Conservation (phyloP, 345 rosid genomes). For the Populus deltoides region DNA sequence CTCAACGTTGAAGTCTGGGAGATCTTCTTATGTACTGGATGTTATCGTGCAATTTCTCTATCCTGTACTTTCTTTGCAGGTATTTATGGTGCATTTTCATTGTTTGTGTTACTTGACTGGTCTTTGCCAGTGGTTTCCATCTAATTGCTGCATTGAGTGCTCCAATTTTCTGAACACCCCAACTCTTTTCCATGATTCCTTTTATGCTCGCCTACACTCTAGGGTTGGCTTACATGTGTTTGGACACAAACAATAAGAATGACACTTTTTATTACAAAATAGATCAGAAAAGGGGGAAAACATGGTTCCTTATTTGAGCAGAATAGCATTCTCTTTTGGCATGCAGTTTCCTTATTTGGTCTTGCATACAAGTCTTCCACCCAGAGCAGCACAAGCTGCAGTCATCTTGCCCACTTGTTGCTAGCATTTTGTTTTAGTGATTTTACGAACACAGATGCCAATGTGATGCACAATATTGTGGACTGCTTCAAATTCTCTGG, state of each 20-base stretch:
- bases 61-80: conserved; percentile 92
- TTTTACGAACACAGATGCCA: background rate
- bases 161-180: background rate
- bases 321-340: no score
- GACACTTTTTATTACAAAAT: background rate
- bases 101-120: background rate
- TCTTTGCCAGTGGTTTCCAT: background rate
- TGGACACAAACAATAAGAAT: background rate
- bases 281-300: background rate
- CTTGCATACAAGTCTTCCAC: background rate
- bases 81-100: conserved; percentile 27
- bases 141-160: background rate
- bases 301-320: background rate
- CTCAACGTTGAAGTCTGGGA: conserved; percentile 85
- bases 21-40: conserved; percentile 85
- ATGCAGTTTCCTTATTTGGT: background rate
- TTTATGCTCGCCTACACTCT: background rate
- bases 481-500: background rate
- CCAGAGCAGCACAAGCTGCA: background rate
- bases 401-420: background rate
- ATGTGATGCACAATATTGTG: background rate
- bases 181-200: background rate
- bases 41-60: conserved; percentile 69
- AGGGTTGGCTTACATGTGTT: background rate
- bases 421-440: background rate